phyloP scores from a whole-genome alignment of 2,329 filamentous ascomycete species.

The Chaetomium sp. region DNA sequence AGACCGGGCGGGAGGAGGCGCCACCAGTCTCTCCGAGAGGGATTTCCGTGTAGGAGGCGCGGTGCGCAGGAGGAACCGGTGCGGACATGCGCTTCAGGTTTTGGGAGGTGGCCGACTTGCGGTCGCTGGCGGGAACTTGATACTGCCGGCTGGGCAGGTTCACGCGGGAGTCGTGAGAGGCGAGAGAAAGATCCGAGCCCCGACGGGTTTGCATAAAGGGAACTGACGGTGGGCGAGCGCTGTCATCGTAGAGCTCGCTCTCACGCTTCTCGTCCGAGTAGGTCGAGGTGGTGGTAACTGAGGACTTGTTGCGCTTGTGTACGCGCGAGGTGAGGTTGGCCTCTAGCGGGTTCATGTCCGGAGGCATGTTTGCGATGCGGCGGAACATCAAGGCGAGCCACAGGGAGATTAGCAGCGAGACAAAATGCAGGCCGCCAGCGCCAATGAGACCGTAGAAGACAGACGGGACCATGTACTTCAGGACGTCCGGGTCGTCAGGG shows the following conservation, averaged over 20 bases:
- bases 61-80: slow-evolving; percentile 33
- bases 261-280: slow-evolving; percentile 59
- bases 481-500: slow-evolving; percentile 43
- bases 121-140: slow-evolving; percentile 49
- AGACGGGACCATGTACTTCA: slow-evolving; percentile 63
- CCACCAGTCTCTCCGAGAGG: slow-evolving; percentile 47
- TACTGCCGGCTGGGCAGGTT: slow-evolving; percentile 60
- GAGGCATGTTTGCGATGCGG: slow-evolving; percentile 78
- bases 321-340: slow-evolving; percentile 75
- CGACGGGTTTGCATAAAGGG: slow-evolving; percentile 80
- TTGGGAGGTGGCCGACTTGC: slow-evolving; percentile 48
- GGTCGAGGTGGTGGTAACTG: slow-evolving; percentile 51
- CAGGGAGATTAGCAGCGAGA: slow-evolving; percentile 70
- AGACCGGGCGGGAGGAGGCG: slow-evolving; percentile 30
- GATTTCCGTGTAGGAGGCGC: slow-evolving; percentile 54
- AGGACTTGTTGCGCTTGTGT: slow-evolving; percentile 75
- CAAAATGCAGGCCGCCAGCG: slow-evolving; percentile 67
- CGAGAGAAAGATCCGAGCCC: slow-evolving; percentile 57
- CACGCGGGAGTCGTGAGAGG: slow-evolving; percentile 56
- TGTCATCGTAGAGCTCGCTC: slow-evolving; percentile 47
- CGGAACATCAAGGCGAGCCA: slow-evolving; percentile 80
- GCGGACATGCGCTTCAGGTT: slow-evolving; percentile 53
- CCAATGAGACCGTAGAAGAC: slow-evolving; percentile 69
- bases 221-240: slow-evolving; percentile 58
- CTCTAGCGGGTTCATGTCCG: slow-evolving; percentile 94